Conservation (phyloP, 495 filamentous ascomycete genomes). For the Aspergillus coremiiformis region DNA sequence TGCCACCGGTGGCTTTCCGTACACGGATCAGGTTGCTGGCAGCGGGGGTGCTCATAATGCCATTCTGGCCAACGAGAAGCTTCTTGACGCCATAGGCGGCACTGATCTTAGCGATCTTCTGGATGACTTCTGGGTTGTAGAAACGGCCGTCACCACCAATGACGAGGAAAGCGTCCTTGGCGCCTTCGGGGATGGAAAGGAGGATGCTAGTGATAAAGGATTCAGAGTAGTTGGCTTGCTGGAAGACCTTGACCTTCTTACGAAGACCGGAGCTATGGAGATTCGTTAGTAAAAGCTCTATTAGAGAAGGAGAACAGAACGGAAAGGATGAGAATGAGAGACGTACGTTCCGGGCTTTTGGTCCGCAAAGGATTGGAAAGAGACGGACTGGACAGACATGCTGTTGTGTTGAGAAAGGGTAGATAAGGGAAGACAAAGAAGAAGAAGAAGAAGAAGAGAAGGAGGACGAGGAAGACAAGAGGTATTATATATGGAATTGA, state of each 20-base stretch:
- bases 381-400: conserved; percentile 72
- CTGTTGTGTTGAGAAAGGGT: conserved; percentile 2
- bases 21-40: conserved; percentile 93
- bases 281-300: background rate
- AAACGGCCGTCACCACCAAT: conserved; percentile 96
- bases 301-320: conserved; percentile 4
- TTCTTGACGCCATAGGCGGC: conserved; percentile 98
- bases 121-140: conserved; percentile 93
- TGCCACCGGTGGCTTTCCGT: conserved; percentile 89
- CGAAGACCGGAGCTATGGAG: conserved; percentile 79
- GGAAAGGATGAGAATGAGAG: conserved; percentile 3
- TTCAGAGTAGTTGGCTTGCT: conserved; percentile 90
- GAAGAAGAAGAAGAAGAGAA: conserved; percentile 10
- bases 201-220: conserved; percentile 90
- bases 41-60: conserved; percentile 92
- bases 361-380: conserved; percentile 74
- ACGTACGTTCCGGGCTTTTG: conserved; percentile 99
- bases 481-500: background rate
- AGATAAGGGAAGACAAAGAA: conserved; percentile 10
- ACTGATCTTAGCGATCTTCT: conserved; percentile 94
- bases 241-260: conserved; percentile 98
- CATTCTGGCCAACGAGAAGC: conserved; percentile 89
- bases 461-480: background rate
- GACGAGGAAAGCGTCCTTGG: conserved; percentile 78
- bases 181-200: conserved; percentile 93